Evolutionary conservation across 1,284 basidiomycete genomes (phyloP), one percentile per base, ranked within the genome.

Genomic region (Apiotrichum siamense): DNA sequence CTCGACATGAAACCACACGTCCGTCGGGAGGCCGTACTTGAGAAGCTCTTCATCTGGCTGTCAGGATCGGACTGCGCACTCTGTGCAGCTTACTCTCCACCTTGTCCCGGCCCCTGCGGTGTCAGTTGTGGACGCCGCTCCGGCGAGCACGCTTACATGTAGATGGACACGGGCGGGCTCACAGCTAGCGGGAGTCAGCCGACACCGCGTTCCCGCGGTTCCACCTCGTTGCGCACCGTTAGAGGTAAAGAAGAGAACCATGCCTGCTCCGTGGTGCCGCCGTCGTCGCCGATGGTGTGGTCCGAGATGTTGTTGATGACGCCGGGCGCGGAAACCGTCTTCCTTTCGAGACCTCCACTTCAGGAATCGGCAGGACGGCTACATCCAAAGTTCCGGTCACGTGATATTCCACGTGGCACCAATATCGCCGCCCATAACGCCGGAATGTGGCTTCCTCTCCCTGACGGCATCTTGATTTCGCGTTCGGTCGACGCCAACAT

Each of bases 21-120:
- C 76, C 7, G 75, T 69, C 15, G 76, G 70, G 24, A 77, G 86
- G 6, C 90, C 92, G 66, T 91, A 93, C 73, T 84, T 87, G 65
- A 97, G 90, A 35, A 97, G 77, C 47, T 96, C 91, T 72, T 97
- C 92, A 76, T 96, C 90, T 92, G 65, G 46, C 26, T 36, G 50
- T 46, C 58, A 48, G 27, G 29, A 17, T 11, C 33, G 12, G 7
- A 12, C n/a, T 15, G 27, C n/a, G 15, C 20, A 10, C 37, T 44
- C 15, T 9, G 13, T 12, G 15, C 12, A 21, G 76, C 85, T 62
- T 66, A 93, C 91, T 96, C 78, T 94, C 92, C 57, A 88, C 84
- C 76, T 98, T 97, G 79, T 98, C 94, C 66, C 83, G 84, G 33
- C 94, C 94, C 88, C 74, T 75, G 38, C 17, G 17, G 38, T 3